Base-by-base conservation (phyloP, 2,329 filamentous ascomycete species). In the Phoma herbarum region DNA sequence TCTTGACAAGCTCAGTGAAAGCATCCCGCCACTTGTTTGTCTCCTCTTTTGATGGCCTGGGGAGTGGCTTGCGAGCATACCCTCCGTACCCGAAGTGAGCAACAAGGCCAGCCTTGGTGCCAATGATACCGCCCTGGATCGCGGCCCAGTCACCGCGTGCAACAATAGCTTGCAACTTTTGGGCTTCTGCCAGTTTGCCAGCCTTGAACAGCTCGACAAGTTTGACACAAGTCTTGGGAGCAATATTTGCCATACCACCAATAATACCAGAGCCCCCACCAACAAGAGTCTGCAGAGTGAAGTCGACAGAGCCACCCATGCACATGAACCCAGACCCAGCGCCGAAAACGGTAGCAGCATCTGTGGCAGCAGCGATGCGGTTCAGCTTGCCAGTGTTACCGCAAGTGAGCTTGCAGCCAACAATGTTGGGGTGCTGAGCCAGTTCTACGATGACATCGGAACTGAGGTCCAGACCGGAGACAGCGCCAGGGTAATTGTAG, bases 221-320 rank as follows among this genome's bases (percentile, higher is more conserved):
- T 68, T 86, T 79, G 25, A 88, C 83, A 74, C 88, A 90, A 3
- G 88, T 80, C 69, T 85, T 88, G 29, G 89, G 90, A 2, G 87
- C 83, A 43, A 93, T 80, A 74, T 93, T 93, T 28, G 85, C 90
- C 53, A 90, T 81, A 12, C 90, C 90, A 14, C 86, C 87, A 62
- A 93, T 89, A 68, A 90, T 85, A 31, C 90, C 90, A 57, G 88
- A 85, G 3, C 88, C 90, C 23, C 90, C 90, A 4, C 86, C 88
- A 42, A 90, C 82, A 37, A 91, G 76, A 0, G 87, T 88, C 74
- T 91, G 90, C 12, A 92, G 77, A 12, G 87, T 88, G 75, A 92
- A 92, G 78, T 93, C 90, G 51, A 88, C 88, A 47, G 86, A 89
- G 54, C 90, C 90, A 41, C 88, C 90, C 68, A 90, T 85, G 59